Evolutionary conservation across 257 asterid genomes (phyloP).

Genomic region (Phtheirospermum japonicum): DNA sequence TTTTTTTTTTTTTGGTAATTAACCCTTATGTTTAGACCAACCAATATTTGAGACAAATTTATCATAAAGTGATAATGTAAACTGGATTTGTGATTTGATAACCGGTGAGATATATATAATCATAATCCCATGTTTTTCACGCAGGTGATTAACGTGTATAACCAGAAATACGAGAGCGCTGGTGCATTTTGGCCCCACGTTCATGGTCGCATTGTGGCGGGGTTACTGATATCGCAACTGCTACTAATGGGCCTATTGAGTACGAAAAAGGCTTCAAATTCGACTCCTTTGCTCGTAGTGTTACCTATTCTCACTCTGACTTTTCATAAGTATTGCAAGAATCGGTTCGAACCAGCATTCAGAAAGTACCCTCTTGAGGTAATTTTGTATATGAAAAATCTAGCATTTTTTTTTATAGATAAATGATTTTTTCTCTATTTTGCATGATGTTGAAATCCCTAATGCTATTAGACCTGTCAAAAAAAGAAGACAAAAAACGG

Average conservation of each 20-base stretch:
- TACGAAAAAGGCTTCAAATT: constrained; percentile 80
- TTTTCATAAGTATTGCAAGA: constrained; percentile 81
- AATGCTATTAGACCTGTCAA: too few relatives aligned
- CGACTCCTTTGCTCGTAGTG: constrained; percentile 69
- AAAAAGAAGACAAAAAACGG: too few relatives aligned
- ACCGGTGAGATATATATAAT: neutral
- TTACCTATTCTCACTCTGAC: constrained; percentile 70
- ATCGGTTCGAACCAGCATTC: constrained; percentile 93
- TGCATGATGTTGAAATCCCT: too few relatives aligned
- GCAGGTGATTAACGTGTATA: constrained; percentile 81
- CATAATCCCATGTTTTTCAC: constrained; percentile 11
- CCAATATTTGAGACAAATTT: neutral
- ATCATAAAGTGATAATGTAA: too few relatives aligned
- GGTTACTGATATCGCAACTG: constrained; percentile 74
- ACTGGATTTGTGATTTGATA: too few relatives aligned
- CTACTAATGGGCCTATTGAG: constrained; percentile 84
- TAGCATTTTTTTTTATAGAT: neutral
- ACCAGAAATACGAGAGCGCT: constrained; percentile 84
- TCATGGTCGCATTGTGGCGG: constrained; percentile 75
- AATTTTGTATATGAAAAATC: too few relatives aligned
- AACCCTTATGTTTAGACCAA: neutral
- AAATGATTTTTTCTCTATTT: too few relatives aligned
- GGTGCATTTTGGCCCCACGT: constrained; percentile 94
- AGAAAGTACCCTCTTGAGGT: constrained; percentile 87
- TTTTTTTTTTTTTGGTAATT: too few relatives aligned